Base-by-base conservation (phyloP, 2,329 filamentous ascomycete species). In the Cercospora citrullina region DNA sequence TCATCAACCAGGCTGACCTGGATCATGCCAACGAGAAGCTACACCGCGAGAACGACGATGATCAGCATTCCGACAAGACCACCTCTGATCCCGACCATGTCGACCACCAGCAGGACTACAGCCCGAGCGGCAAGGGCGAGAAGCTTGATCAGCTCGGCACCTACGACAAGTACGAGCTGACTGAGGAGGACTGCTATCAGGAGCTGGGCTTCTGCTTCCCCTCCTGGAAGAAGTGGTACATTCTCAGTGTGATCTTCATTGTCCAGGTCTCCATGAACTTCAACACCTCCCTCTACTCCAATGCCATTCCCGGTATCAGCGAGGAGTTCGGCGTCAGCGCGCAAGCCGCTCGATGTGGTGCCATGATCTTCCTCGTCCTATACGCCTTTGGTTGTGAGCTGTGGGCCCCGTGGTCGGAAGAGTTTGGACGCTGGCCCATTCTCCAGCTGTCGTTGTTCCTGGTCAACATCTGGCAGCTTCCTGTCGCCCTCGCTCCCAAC, bases 201-300 rank as follows among this genome's bases (percentile, higher is more conserved):
- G 74, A 77, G 26, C 81, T 85, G 1, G 85, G 80, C 9, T 83
- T 81, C 72, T 73, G 74, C 21, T 86, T 80, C 73, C 76, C 83
- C 0, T 73, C 75, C 4, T 78, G 76, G 78, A 84, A 83, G 72
- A 87, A 86, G 75, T 85, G 83, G 85, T 76, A 76, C 68, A 83
- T 85, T 63, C 79, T 87, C 39, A 77, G 76, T 28, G 79, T 84
- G 69, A 83, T 86, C 72, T 86, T 86, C 75, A 75, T 82, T 45
- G 83, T 86, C 8, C 84, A 86, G 69, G 81, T 83, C 26, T 85
- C 83, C 14, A 87, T 87, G 84, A 87, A 87, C 75, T 84, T 87
- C 77, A 87, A 87, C 75, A 84, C 85, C 0, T 85, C 83, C 6
- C 78, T 87, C 5, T 87, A 85, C 74, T 82, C 83, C 59, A 87